Conservation (phyloP, 257 asterid species). For the Solanum bukasovii region DNA sequence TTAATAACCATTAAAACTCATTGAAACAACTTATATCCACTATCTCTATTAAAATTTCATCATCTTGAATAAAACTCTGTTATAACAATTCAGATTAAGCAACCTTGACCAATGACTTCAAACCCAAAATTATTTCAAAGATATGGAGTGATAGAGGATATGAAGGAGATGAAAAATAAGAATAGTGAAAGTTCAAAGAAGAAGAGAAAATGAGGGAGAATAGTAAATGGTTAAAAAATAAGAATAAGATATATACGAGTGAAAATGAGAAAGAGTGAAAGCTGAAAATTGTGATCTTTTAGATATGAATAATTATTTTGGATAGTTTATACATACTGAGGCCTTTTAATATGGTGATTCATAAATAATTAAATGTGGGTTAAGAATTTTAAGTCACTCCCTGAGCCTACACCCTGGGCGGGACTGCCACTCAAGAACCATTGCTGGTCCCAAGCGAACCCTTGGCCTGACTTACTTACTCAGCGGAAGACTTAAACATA, state of each 20-base stretch:
- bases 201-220: not conserved
- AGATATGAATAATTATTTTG: not conserved
- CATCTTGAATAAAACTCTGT: no score
- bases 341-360: not conserved
- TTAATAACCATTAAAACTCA: not conserved
- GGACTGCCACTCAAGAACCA: no score
- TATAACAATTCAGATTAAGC: no score
- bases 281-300: not conserved
- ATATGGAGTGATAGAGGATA: not conserved
- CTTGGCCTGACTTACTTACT: no score
- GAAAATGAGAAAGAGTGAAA: not conserved
- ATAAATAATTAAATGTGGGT: not conserved
- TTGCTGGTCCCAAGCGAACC: no score
- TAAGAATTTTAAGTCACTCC: not conserved
- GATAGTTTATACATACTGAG: not conserved
- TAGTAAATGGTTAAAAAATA: not conserved
- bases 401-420: no score
- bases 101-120: no score
- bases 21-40: no score
- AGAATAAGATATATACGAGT: not conserved
- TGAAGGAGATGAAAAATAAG: not conserved
- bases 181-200: not conserved
- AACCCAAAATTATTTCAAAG: no score
- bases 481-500: no score
- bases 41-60: no score